Base-by-base conservation (phyloP, 495 filamentous ascomycete genomes). In the Penicillium angulare region DNA sequence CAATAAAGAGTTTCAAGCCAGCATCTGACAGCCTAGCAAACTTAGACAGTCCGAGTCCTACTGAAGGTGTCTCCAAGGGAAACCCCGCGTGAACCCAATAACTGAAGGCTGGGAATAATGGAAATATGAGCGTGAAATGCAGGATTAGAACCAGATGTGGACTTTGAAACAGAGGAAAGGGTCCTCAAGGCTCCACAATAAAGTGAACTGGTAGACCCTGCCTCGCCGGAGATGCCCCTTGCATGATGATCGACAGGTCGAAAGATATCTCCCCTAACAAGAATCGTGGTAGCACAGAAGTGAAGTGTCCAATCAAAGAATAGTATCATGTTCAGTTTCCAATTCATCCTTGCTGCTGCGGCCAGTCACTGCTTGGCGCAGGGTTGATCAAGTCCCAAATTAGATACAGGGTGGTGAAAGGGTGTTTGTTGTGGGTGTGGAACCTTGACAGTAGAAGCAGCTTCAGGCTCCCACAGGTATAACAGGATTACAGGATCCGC, bases 161-260 rank as follows among this genome's bases (percentile, higher is more conserved):
- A n/a, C 5, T 10, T 31, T 31, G 13, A 31, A 31, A 9, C 13
- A 7, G 13, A 12, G 27, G 27, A 9, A 7, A 31, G 27, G 27
- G 27, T 31, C 27, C 27, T 31, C 5, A 12, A n/a, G n/a, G 13
- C 27, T 12, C 27, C 27, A 31, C 27, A 31, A 31, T 6, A n/a
- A n/a, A n/a, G n/a, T n/a, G n/a, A n/a, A n/a, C n/a, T n/a, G n/a
- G n/a, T n/a, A n/a, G n/a, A 12, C 27, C 26, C 26, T 5, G 26
- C 26, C 26, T 27, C n/a, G 41, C 23, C 9, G n/a, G 34, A 29
- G 42, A 17, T 31, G 27, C 46, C 52, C 52, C 56, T 59, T 53
- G 46, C 52, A 46, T 31, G n/a, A 36, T 45, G 53, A 58, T 57
- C 36, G 46, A 46, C 47, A 5, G 32, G 26, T 42, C 43, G 38